These are phyloP conservation scores for Ustanciosporium gigantosporum DNA, from an alignment of 1,284 basidiomycete genomes.

Conservation along the genomic window DNA sequence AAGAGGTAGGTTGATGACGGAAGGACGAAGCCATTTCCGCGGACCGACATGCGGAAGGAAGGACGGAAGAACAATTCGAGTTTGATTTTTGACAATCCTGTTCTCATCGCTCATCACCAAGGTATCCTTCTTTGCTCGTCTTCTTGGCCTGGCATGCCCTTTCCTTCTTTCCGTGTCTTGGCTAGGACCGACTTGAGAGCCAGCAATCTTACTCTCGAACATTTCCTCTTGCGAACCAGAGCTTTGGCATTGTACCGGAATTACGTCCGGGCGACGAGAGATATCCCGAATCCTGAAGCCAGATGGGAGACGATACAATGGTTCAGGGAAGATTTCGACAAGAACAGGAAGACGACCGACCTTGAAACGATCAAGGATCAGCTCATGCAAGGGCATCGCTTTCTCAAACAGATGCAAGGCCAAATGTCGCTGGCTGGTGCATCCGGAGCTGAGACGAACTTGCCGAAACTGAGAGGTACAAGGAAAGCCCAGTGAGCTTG, in stretches of 20 bases:
- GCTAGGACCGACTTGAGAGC: constrained; percentile 23
- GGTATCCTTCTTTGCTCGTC: too few relatives aligned
- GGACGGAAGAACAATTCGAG: too few relatives aligned
- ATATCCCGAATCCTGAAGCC: constrained; percentile 48
- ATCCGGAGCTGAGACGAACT: constrained; percentile 3
- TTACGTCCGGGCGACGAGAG: constrained; percentile 42
- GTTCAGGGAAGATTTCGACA: constrained; percentile 35
- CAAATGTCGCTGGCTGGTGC: constrained; percentile 40
- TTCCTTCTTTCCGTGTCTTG: background rate
- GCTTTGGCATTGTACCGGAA: constrained; percentile 44
- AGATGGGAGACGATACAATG: constrained; percentile 51
- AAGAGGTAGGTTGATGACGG: too few relatives aligned
- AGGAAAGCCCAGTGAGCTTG: too few relatives aligned
- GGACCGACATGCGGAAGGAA: too few relatives aligned
- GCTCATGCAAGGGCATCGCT: constrained; percentile 33
- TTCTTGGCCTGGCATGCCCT: too few relatives aligned
- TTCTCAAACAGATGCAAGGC: constrained; percentile 44
- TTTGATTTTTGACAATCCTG: too few relatives aligned
- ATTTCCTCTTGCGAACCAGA: constrained; percentile 39
- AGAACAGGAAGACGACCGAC: constrained; percentile 25
- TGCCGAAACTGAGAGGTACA: constrained; percentile 22
- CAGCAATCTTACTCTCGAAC: constrained; percentile 42
- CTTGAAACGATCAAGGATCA: constrained; percentile 33
- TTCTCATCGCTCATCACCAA: too few relatives aligned
- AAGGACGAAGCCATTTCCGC: too few relatives aligned